Evolutionary conservation across 2,329 filamentous ascomycete species (phyloP), one percentile per base, ranked within the genome.

Genomic region (Ophiostoma montium): DNA sequence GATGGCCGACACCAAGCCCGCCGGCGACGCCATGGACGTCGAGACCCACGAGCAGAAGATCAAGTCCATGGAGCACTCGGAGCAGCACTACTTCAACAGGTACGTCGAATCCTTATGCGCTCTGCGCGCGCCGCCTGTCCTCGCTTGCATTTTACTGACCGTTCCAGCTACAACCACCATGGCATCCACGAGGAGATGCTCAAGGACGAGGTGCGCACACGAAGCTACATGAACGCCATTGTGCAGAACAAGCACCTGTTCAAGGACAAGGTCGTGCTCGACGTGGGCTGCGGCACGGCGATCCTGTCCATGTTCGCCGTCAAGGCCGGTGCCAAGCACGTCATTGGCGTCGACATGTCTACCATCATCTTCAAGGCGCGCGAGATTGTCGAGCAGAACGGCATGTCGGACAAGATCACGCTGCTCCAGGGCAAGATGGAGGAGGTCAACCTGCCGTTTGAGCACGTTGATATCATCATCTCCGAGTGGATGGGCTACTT

Each of bases 401-500:
- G 90, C 59, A 80, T 98, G 76, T 76, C 83, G 48, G 84, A 90
- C 71, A 94, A 95, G 78, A 95, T 98, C 66, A 96, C 92, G 48
- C 79, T 98, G 52, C 78, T 98, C 56, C 92, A 96, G 72, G 92
- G 92, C 65, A 98, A 98, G 78, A 98, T 98, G 92, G 92, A 98
- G 72, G 92, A 98, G 71, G 88, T 98, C 42, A 74, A 84, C 62
- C 74, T 98, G 54, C 92, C 92, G 18, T 95, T 84, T 68, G 84
- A 87, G 61, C 86, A 96, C 70, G 92, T 98, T 57, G 92, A 98
- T 63, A 98, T 98, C 65, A 98, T 98, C 70, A 94, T 98, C 65
- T 96, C 90, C 2, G 92, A 98, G 74, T 98, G 92, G 92, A 98
- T 98, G 92, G 92, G 92, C 32, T 98, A 98, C 72, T 96, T 96